These are phyloP conservation scores for Phialophora expanda DNA, from an alignment of 2,329 filamentous ascomycete species.

Conservation along the genomic window DNA sequence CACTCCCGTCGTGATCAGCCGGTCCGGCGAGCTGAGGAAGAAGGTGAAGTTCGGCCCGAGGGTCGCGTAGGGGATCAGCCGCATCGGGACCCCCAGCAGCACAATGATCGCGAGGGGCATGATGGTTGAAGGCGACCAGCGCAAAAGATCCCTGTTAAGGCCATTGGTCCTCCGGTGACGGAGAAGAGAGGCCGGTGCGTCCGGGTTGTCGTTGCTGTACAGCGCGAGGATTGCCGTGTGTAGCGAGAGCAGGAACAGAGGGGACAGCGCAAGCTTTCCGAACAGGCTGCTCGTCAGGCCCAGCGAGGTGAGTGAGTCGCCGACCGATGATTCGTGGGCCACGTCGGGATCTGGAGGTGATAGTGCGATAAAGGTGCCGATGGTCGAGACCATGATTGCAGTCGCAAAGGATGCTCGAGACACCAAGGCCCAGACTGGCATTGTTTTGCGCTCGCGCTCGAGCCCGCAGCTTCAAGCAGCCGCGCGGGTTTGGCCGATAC, in stretches of 20 bases:
- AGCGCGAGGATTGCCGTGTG: neutral
- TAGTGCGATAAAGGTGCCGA: slow-evolving; percentile 2
- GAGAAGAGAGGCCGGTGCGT: neutral
- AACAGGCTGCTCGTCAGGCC: neutral
- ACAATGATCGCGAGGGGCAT: neutral
- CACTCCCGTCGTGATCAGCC: slow-evolving; percentile 54
- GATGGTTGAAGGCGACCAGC: neutral
- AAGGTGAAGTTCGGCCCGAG: slow-evolving; percentile 63
- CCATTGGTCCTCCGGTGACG: neutral
- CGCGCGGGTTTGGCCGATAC: too few relatives aligned
- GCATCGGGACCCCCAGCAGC: slow-evolving; percentile 34
- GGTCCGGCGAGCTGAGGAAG: slow-evolving; percentile 54
- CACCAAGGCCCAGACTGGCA: neutral
- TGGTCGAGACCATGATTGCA: neutral
- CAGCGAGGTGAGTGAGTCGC: neutral
- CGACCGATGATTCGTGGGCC: neutral
- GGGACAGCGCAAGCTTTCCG: neutral
- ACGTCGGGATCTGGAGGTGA: neutral
- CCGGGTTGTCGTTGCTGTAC: neutral
- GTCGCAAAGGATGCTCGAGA: neutral
- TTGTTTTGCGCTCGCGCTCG: neutral
- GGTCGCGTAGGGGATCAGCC: slow-evolving; percentile 50
- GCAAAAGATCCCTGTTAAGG: neutral
- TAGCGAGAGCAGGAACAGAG: neutral
- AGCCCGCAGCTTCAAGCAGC: neutral